Percentiles rank a stretch among this genome's conserved stretches.
phyloP scores from a whole-genome alignment of 441 rosid species.

The Populus hybrid region DNA sequence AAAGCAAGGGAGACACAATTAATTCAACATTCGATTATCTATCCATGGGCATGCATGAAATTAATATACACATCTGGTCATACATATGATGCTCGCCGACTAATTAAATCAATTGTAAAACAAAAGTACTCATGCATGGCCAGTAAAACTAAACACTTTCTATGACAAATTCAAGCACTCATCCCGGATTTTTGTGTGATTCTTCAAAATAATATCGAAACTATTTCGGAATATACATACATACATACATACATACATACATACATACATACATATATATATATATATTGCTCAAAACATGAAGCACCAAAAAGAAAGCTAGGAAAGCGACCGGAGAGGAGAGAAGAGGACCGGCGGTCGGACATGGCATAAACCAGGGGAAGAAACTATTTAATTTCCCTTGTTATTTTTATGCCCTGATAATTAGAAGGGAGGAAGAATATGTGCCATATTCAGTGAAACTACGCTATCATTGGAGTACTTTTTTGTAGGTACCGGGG shows the following conservation, averaged over 20 bases:
- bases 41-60: neutral
- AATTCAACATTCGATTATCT: neutral
- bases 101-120: no score
- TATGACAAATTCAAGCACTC: no score
- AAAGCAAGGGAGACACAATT: neutral
- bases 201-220: no score
- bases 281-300: no score
- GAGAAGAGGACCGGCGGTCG: neutral
- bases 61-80: neutral
- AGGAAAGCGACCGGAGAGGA: neutral
- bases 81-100: no score
- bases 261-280: no score
- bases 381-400: neutral
- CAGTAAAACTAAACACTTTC: no score
- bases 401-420: neutral
- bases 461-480: neutral
- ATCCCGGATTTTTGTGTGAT: no score
- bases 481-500: neutral
- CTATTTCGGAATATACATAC: neutral
- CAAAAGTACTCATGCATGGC: no score
- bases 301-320: neutral
- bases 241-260: neutral
- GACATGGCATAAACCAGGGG: neutral
- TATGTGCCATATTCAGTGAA: neutral
- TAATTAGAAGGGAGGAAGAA: neutral